Evolutionary conservation across 768 basidiomycete species (phyloP), one percentile per base, ranked within the genome.

Genomic region (Mycena galopus): DNA sequence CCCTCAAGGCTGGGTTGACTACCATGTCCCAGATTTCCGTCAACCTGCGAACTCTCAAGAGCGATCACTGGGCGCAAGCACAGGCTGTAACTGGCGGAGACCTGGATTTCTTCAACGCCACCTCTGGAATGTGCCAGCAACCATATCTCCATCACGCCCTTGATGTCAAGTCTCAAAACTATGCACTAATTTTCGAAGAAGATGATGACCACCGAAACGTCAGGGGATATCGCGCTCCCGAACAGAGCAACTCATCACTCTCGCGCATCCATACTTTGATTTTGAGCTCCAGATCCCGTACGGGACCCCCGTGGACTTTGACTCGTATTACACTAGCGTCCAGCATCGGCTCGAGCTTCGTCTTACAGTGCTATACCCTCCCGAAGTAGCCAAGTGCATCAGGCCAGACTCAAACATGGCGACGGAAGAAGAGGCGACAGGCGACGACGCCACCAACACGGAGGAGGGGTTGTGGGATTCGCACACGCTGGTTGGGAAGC

Each of bases 401-500:
- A 0, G 11, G 16, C n/a, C 12, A 8, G 39, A 44, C 10, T 16
- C 17, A 1, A 19, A 35, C 25, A 4, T 32, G 21, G 21, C 1
- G 50, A 33, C 5, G 25, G n/a, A 21, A 19, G 11, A 39, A 2
- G 30, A 35, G 21, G 3, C 16, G 16, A 37, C 35, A 2, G 14
- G 9, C 6, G 56, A 59, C 4, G 67, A 67, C 11, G 19, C 56
- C 8, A 42, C 51, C 2, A 25, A 8, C 17, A 59, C 32, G 16
- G 57, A 68, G 23, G 72, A 73, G 23, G 62, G 37, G 8, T 47
- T 73, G 14, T 73, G 72, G 72, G 57, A 73, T 32, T 4, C 44
- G 1, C 27, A 32, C 50, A 72, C 65, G 8, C 53, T 21, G 8
- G 44, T 72, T 7, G 65, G 60, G 1, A 16, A 63, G 29, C 51